phyloP scores from a whole-genome alignment of 1,139 yeast species.

The Kurtzmaniella natalensis region DNA sequence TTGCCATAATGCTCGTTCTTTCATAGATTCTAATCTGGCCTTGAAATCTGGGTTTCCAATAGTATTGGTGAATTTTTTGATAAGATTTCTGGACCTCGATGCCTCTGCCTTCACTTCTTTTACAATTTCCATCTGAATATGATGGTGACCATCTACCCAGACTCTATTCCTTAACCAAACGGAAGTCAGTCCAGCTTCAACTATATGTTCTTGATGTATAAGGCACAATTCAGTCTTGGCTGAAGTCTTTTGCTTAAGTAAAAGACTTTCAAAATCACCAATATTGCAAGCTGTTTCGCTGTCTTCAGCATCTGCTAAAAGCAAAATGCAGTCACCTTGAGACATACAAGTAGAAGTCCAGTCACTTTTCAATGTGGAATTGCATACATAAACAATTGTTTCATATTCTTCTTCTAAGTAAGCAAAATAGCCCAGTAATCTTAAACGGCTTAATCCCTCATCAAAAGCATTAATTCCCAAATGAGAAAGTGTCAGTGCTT shows the following conservation, averaged over 20 bases:
- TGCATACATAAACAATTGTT: conserved; percentile 84
- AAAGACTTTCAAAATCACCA: conserved; percentile 80
- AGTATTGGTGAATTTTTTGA: conserved; percentile 36
- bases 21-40: conserved; percentile 28
- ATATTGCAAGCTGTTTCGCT: conserved; percentile 61
- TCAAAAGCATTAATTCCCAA: conserved; percentile 93
- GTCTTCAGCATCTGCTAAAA: conserved; percentile 65
- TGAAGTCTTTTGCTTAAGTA: conserved; percentile 73
- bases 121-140: conserved; percentile 58
- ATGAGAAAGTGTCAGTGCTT: conserved; percentile 73
- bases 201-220: conserved; percentile 78
- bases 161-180: conserved; percentile 79
- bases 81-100: conserved; percentile 16
- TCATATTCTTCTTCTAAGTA: conserved; percentile 88
- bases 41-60: conserved; percentile 32
- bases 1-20: conserved; percentile 14
- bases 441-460: conserved; percentile 70
- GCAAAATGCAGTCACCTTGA: conserved; percentile 85
- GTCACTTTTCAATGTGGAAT: conserved; percentile 72
- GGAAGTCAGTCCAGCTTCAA: conserved; percentile 79
- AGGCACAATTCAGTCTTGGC: conserved; percentile 86
- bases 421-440: conserved; percentile 84
- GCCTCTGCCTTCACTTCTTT: conserved; percentile 14
- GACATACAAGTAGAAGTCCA: conserved; percentile 94
- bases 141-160: conserved; percentile 95